These are phyloP conservation scores for Cercospora sp. DNA, from an alignment of 2,329 filamentous ascomycete species.

Conservation along the genomic window DNA sequence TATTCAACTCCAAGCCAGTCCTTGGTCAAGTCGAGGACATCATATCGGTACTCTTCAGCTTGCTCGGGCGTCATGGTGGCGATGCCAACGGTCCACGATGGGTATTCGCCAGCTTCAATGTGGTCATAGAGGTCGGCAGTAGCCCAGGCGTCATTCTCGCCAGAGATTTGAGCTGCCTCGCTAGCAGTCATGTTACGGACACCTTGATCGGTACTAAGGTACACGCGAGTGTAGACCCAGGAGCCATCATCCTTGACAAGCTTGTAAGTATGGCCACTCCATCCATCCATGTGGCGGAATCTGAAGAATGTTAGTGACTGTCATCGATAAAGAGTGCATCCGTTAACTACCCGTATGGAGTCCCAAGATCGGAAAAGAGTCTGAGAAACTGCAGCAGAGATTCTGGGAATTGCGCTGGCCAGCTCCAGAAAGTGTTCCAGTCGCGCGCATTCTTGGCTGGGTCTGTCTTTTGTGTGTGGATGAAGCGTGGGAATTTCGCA, in stretches of 20 bases:
- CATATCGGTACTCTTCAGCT: conserved; percentile 53
- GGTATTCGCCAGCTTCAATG: conserved; percentile 46
- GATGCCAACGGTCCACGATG: conserved; percentile 49
- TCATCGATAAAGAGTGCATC: neutral
- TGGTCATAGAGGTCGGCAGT: conserved; percentile 49
- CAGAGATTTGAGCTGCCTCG: conserved; percentile 49
- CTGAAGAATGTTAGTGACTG: neutral
- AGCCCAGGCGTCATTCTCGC: conserved; percentile 54
- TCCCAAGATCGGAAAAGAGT: conserved; percentile 54
- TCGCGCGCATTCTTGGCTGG: conserved; percentile 41
- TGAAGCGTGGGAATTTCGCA: conserved; percentile 46
- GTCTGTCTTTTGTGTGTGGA: conserved; percentile 42
- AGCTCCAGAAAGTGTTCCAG: conserved; percentile 45
- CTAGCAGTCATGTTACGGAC: conserved; percentile 51
- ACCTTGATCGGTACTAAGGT: conserved; percentile 44
- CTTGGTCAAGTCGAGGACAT: conserved; percentile 57
- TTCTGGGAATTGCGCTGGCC: conserved; percentile 50
- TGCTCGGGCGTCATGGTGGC: conserved; percentile 51
- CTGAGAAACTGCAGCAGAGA: conserved; percentile 53
- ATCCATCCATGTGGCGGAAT: conserved; percentile 25
- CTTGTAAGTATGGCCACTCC: conserved; percentile 26
- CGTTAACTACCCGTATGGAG: conserved; percentile 48
- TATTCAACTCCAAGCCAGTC: conserved; percentile 53
- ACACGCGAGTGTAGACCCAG: conserved; percentile 46
- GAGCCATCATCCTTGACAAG: conserved; percentile 50